Evolutionary conservation across 2,329 filamentous ascomycete genomes (phyloP).

Genomic region (Thyridium curvatum): DNA sequence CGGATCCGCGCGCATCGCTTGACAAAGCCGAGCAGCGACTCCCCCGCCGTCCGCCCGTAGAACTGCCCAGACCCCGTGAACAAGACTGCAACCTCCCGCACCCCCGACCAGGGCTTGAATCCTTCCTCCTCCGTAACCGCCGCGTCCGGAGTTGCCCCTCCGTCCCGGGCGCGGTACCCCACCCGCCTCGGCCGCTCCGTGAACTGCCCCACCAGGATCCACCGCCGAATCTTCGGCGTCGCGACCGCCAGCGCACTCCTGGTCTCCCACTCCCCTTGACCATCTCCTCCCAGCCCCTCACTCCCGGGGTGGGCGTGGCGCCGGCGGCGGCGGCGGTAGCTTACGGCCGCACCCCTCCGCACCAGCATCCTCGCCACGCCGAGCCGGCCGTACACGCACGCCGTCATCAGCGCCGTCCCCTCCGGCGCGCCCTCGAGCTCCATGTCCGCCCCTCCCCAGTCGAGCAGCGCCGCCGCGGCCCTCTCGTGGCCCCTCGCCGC

Average conservation of each 20-base stretch:
- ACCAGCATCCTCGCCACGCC: conserved; percentile 6
- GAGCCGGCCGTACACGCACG: conserved; percentile 5
- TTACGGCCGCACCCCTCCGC: not conserved
- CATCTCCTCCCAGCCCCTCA: not conserved
- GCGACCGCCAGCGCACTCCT: conserved; percentile 1
- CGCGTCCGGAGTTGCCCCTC: too few species aligned
- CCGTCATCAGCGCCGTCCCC: conserved; percentile 11
- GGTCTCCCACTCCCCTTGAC: not conserved
- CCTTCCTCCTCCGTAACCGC: not conserved
- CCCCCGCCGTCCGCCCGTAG: not conserved
- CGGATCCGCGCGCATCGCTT: not conserved
- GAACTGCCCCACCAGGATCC: conserved; percentile 9
- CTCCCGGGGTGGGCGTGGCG: not conserved
- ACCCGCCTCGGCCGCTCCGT: not conserved
- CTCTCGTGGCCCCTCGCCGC: not conserved
- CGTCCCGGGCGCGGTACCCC: too few species aligned
- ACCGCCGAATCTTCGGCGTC: conserved; percentile 6
- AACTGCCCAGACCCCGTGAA: not conserved
- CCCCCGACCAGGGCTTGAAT: not conserved
- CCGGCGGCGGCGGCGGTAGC: not conserved
- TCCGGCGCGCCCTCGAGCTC: conserved; percentile 6
- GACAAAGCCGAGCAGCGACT: not conserved
- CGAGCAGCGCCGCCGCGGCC: conserved; percentile 1
- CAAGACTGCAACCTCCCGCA: not conserved
- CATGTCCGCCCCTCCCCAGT: conserved; percentile 4